These are phyloP conservation scores for Pisolithus thermaeus DNA, from an alignment of 1,284 basidiomycete genomes.

Conservation along the genomic window DNA sequence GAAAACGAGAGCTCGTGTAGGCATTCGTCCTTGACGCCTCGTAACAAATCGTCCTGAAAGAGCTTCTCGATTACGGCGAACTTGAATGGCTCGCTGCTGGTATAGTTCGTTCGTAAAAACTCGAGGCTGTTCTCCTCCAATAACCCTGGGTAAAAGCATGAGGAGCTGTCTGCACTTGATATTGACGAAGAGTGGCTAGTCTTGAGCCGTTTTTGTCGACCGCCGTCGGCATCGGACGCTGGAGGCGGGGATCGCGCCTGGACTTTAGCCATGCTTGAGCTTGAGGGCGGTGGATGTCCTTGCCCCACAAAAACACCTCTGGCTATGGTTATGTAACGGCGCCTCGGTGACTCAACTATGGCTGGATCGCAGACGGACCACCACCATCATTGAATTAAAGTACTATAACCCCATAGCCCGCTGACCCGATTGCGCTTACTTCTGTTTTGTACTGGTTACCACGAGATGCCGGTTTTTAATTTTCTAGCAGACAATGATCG, in stretches of 20 bases:
- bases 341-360: too few species aligned
- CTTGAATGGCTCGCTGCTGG: constrained; percentile 69
- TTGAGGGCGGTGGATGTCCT: neutral
- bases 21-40: constrained; percentile 76
- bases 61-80: constrained; percentile 80
- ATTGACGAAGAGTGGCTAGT: constrained; percentile 15
- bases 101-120: constrained; percentile 52
- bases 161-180: constrained; percentile 3
- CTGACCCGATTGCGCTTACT: too few species aligned
- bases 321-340: too few species aligned
- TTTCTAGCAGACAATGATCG: too few species aligned
- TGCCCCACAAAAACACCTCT: too few species aligned
- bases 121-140: constrained; percentile 54
- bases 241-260: constrained; percentile 20
- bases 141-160: constrained; percentile 34
- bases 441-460: too few species aligned
- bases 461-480: too few species aligned
- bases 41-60: constrained; percentile 79
- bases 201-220: constrained; percentile 17
- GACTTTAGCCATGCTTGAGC: constrained; percentile 21
- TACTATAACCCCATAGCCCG: too few species aligned
- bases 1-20: constrained; percentile 85
- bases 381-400: too few species aligned
- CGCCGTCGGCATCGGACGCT: constrained; percentile 15
- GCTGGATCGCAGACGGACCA: too few species aligned